phyloP scores from a whole-genome alignment of 768 basidiomycete genomes.

The Naganishia kalamii region DNA sequence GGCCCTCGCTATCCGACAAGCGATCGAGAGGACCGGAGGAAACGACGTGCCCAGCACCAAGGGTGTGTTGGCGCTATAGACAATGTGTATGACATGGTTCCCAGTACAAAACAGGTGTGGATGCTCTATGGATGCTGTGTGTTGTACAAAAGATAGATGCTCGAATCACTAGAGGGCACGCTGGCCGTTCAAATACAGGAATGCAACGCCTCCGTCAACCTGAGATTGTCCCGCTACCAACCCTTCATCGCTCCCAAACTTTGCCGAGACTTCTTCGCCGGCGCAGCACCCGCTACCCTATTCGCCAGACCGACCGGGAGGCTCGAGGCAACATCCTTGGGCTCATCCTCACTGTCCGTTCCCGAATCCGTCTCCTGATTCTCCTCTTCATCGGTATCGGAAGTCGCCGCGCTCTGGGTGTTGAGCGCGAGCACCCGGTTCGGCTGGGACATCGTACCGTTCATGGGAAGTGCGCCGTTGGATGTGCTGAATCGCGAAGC shows the following conservation, averaged over 20 bases:
- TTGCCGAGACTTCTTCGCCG: background rate
- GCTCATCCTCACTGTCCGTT: conserved; percentile 8
- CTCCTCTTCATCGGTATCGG: background rate
- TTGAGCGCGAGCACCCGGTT: background rate
- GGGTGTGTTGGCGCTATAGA: conserved; percentile 63
- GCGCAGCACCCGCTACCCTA: background rate
- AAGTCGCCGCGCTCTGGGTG: background rate
- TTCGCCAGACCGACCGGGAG: conserved; percentile 1
- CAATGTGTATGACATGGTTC: background rate
- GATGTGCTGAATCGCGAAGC: conserved; percentile 8
- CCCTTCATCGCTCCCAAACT: conserved; percentile 8
- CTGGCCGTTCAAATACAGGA: background rate
- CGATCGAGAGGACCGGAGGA: conserved; percentile 82
- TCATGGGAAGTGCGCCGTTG: background rate
- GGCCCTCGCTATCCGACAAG: conserved; percentile 88
- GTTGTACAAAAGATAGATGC: conserved; percentile 8
- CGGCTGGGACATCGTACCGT: background rate
- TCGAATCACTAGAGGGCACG: background rate
- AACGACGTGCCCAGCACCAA: conserved; percentile 94
- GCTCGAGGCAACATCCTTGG: background rate
- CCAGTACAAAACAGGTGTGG: conserved; percentile 65
- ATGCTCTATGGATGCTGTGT: conserved; percentile 47
- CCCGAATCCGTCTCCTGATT: background rate
- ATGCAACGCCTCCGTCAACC: background rate
- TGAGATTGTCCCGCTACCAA: background rate